These are phyloP conservation scores for Talaromyces amestolkiae DNA, from an alignment of 2,329 filamentous ascomycete species.

Conservation along the genomic window DNA sequence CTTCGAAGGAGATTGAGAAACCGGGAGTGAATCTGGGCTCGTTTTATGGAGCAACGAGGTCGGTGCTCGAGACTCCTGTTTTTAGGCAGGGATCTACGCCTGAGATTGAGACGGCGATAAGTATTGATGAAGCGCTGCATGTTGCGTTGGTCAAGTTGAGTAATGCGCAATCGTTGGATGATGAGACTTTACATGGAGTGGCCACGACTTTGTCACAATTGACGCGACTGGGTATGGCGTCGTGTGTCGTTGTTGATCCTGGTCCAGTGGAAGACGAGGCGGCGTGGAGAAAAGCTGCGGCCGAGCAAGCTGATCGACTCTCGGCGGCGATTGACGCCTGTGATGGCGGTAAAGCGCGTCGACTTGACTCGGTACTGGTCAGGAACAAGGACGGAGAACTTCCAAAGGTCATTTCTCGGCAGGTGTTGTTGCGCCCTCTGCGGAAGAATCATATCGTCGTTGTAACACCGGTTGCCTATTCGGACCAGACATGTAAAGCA, in stretches of 20 bases:
- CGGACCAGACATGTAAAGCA: conserved; percentile 48
- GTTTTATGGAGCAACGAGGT: conserved; percentile 58
- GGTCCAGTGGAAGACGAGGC: conserved; percentile 49
- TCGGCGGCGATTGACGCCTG: conserved; percentile 71
- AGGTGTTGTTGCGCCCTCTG: conserved; percentile 63
- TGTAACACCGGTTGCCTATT: conserved; percentile 64
- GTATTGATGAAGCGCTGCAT: conserved; percentile 57
- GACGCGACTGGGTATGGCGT: conserved; percentile 73
- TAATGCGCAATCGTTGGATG: conserved; percentile 67
- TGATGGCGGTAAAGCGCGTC: conserved; percentile 64
- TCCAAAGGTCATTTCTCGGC: conserved; percentile 40
- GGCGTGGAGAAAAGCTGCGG: conserved; percentile 47
- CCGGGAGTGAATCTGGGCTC: conserved; percentile 60
- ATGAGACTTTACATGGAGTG: conserved; percentile 69
- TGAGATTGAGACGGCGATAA: conserved; percentile 31
- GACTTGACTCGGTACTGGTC: conserved; percentile 60
- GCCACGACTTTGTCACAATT: conserved; percentile 82
- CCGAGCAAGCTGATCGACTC: conserved; percentile 68
- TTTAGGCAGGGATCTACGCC: conserved; percentile 56
- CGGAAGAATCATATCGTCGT: conserved; percentile 68
- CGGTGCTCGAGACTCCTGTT: conserved; percentile 59
- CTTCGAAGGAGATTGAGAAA: conserved; percentile 32
- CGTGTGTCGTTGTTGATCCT: conserved; percentile 75
- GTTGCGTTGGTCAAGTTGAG: conserved; percentile 84
- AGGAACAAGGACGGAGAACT: conserved; percentile 34